Percentiles rank a stretch among this genome's conserved stretches.
These are phyloP conservation scores for Diversispora eburnea DNA, from an alignment of 192 early-diverging fungal species.

Conservation along the genomic window DNA sequence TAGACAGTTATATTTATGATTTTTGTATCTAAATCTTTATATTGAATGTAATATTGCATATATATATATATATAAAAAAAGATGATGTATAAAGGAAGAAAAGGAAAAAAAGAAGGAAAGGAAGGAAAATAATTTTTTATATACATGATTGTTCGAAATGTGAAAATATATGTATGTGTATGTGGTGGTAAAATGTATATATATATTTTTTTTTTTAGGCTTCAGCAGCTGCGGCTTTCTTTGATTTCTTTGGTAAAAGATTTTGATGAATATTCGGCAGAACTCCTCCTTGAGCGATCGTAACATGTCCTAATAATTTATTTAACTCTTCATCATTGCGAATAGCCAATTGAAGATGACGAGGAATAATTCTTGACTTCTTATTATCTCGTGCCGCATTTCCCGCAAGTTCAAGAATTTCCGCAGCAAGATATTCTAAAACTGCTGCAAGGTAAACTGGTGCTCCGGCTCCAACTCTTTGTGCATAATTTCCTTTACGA, in stretches of 20 bases:
- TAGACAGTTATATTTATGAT: no score
- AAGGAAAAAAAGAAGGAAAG: no score
- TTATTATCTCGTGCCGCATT: slow-evolving; percentile 95
- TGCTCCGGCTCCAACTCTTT: slow-evolving; percentile 87
- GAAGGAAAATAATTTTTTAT: no score
- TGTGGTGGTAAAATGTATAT: no score
- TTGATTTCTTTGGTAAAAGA: slow-evolving; percentile 80
- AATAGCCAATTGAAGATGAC: slow-evolving; percentile 93
- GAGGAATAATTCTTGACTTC: slow-evolving; percentile 93
- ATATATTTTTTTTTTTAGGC: slow-evolving; percentile 52
- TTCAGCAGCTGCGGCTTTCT: slow-evolving; percentile 61
- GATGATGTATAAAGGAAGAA: no score
- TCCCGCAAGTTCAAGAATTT: slow-evolving; percentile 94
- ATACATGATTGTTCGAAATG: no score
- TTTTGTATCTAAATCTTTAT: no score
- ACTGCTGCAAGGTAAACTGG: slow-evolving; percentile 96
- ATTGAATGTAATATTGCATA: no score
- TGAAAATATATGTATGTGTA: no score
- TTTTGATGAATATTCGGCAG: slow-evolving; percentile 87
- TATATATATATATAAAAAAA: no score
- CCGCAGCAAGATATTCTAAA: slow-evolving; percentile 92
- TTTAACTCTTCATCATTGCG: slow-evolving; percentile 83
- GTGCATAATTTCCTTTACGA: slow-evolving; percentile 91
- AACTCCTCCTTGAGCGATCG: slow-evolving; percentile 91
- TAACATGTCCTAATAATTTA: slow-evolving; percentile 55